Evolutionary conservation across 805 yeast species (phyloP), one percentile per base, ranked within the genome.

Genomic region (Teunomyces funiuensis): DNA sequence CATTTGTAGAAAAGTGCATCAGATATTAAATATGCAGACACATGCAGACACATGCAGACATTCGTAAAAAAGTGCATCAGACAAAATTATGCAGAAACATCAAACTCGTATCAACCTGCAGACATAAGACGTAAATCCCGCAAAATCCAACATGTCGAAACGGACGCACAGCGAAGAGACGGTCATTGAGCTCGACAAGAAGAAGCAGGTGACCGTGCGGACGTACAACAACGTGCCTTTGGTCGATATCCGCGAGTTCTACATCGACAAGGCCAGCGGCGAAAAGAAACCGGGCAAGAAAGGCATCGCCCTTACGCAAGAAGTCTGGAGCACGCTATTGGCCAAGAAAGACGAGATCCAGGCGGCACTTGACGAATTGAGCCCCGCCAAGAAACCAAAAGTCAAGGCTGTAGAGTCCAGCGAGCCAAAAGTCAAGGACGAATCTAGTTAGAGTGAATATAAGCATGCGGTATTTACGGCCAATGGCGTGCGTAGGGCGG

Each of bases 191-290:
- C 55, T 69, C 36, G 73, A 64, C 49, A 46, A 41, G 33, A 66
- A 63, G 47, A 88, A 88, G 57, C 77, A 80, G 41, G 84, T 87
- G 23, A 78, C 87, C 0, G 88, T 91, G 13, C 74, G 88, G 43
- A 77, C 76, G 50, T 90, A 80, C 69, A 82, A 85, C 41, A 81
- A 82, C 39, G 66, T 69, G 42, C 77, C 76, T 25, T 65, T 89
- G 49, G 79, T 91, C 10, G 96, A 90, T 54, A 85, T 90, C 40
- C 76, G 98, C 44, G 97, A 90, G 58, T 88, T 71, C 65, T 90
- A 88, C 60, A 37, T 55, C 11, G 73, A 66, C 50, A 65, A 62
- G 43, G 71, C 71, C 39, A 78, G 80, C 37, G 83, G 83, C 5
- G 83, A 80, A 45, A 71, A 74, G 66, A 74, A 74, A 45, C 98